Conservation (phyloP, 2,329 filamentous ascomycete genomes). For the Neurospora sp. region DNA sequence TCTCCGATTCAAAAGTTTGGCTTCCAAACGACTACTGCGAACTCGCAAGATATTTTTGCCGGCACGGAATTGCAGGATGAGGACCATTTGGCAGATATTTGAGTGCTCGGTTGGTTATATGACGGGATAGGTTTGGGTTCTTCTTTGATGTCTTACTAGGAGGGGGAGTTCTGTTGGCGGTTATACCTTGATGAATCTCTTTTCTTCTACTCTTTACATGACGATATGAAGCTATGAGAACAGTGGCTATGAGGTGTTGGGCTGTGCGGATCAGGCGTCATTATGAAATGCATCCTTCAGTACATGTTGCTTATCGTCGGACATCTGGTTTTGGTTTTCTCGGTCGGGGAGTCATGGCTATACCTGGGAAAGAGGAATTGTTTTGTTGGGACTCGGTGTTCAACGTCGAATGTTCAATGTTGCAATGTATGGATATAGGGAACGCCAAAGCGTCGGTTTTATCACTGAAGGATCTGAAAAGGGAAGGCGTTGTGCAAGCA, state of each 20-base stretch:
- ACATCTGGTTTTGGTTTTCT: background rate
- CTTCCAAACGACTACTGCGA: conserved; percentile 14
- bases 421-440: background rate
- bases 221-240: conserved; percentile 14
- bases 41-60: conserved; percentile 21
- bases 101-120: background rate
- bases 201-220: conserved; percentile 9
- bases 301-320: conserved; percentile 3
- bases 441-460: background rate
- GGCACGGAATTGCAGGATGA: conserved; percentile 17
- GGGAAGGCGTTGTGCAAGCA: background rate
- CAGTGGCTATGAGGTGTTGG: conserved; percentile 1
- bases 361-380: conserved; percentile 3
- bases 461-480: background rate
- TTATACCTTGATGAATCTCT: conserved; percentile 4
- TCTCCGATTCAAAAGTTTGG: conserved; percentile 52
- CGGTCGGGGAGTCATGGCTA: background rate
- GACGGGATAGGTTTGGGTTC: background rate
- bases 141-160: conserved; percentile 17
- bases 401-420: background rate
- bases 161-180: conserved; percentile 12
- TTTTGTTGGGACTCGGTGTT: background rate
- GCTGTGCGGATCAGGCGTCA: background rate
- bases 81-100: conserved; percentile 13
- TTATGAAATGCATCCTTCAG: conserved; percentile 4